A percentile compares a stretch with the other conserved stretches of the same genome.
phyloP scores from a whole-genome alignment of 2,329 filamentous ascomycete species.

The Exophiala calicioides region DNA sequence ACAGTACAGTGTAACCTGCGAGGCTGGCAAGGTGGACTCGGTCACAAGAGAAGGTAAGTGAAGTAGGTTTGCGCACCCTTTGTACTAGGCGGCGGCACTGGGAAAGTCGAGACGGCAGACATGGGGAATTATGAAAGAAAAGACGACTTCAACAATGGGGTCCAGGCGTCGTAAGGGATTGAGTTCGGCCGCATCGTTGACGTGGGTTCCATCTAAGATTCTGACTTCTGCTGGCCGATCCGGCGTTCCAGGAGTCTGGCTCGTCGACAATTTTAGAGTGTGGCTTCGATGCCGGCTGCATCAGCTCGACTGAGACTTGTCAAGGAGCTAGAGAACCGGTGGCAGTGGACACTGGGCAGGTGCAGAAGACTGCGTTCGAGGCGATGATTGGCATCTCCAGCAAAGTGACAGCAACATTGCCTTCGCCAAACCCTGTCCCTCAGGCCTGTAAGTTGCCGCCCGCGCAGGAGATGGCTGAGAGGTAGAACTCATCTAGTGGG shows the following conservation, averaged over 20 bases:
- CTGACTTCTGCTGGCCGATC: constrained; percentile 10
- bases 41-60: neutral
- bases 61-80: neutral
- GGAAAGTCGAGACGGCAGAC: constrained; percentile 18
- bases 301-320: constrained; percentile 14
- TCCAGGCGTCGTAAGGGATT: constrained; percentile 17
- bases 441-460: too few relatives aligned
- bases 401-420: too few relatives aligned
- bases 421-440: too few relatives aligned
- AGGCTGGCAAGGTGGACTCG: neutral
- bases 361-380: neutral
- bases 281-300: constrained; percentile 12
- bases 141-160: constrained; percentile 18
- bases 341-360: constrained; percentile 8
- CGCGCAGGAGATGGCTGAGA: too few relatives aligned
- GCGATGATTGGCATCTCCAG: neutral
- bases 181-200: constrained; percentile 7
- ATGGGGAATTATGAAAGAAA: constrained; percentile 19
- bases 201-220: neutral
- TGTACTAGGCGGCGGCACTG: neutral
- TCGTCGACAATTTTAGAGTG: constrained; percentile 7
- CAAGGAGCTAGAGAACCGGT: neutral
- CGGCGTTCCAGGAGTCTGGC: constrained; percentile 12
- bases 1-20: neutral
- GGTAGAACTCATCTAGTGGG: too few relatives aligned